Percentiles rank a stretch among this genome's conserved stretches.
These are phyloP conservation scores for Suillus americanus DNA, from an alignment of 768 basidiomycete species.

Conservation along the genomic window DNA sequence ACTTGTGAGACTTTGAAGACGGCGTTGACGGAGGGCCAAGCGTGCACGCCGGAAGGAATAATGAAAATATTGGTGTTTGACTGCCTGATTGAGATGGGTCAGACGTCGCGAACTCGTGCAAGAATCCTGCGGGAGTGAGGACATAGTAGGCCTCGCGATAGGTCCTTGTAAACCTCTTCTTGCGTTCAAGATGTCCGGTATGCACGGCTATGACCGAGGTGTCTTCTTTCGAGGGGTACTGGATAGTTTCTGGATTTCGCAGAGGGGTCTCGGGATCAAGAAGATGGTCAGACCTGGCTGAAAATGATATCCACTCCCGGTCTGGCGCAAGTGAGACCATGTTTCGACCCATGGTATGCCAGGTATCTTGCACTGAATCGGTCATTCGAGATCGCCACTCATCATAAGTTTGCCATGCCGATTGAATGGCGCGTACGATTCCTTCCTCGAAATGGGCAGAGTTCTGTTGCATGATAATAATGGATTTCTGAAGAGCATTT, in stretches of 20 bases:
- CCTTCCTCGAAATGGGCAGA: constrained; percentile 96
- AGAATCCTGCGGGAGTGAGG: constrained; percentile 92
- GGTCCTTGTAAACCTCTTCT: constrained; percentile 88
- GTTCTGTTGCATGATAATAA: constrained; percentile 98
- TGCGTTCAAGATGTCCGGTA: constrained; percentile 88
- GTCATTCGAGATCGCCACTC: constrained; percentile 90
- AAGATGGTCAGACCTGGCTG: constrained; percentile 90
- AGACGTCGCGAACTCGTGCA: constrained; percentile 85
- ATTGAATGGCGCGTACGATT: constrained; percentile 92
- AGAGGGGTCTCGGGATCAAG: constrained; percentile 96
- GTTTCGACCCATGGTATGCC: constrained; percentile 63
- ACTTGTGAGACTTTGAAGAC: constrained; percentile 81
- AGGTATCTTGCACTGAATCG: constrained; percentile 69
- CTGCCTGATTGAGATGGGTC: constrained; percentile 59
- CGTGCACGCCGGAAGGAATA: constrained; percentile 95
- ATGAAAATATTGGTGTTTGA: constrained; percentile 68
- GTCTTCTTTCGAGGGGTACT: constrained; percentile 91
- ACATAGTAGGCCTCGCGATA: constrained; percentile 89
- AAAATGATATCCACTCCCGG: constrained; percentile 94
- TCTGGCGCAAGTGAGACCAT: constrained; percentile 84
- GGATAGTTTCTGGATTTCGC: constrained; percentile 70
- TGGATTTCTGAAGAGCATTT: constrained; percentile 95
- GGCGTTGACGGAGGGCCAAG: constrained; percentile 84
- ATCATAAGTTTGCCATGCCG: constrained; percentile 95
- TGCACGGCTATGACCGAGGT: constrained; percentile 84